phyloP scores from a whole-genome alignment of 163 green algal species.

The Smithsoniella earleae region DNA sequence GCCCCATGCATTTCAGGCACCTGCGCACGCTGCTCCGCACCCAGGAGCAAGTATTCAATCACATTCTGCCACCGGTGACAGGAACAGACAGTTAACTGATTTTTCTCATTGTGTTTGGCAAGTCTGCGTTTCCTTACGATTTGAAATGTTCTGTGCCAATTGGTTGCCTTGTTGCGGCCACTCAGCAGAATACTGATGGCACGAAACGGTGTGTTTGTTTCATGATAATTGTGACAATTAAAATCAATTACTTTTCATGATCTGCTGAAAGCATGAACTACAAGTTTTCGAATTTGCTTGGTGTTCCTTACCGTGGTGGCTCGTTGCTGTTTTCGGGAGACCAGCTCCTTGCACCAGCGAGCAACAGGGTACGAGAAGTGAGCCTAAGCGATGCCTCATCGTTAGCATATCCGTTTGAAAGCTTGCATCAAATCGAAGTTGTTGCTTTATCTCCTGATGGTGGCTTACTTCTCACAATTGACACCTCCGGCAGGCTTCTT shows the following conservation, averaged over 20 bases:
- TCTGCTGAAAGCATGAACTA: conserved; percentile 94
- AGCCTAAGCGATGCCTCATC: conserved; percentile 20
- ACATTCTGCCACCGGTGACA: too few species aligned
- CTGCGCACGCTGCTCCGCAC: too few species aligned
- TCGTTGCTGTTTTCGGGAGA: conserved; percentile 73
- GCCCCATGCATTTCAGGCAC: too few species aligned
- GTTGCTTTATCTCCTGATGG: conserved; percentile 74
- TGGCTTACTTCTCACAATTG: conserved; percentile 72
- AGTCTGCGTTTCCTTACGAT: too few species aligned
- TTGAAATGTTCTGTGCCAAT: too few species aligned
- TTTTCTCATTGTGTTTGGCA: too few species aligned
- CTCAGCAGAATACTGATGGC: too few species aligned
- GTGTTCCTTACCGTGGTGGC: conserved; percentile 86
- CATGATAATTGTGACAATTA: conserved; percentile 25
- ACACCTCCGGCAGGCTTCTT: conserved; percentile 67
- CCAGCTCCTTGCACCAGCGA: conserved; percentile 74
- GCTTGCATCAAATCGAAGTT: conserved; percentile 47
- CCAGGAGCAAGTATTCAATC: too few species aligned
- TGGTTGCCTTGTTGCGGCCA: too few species aligned
- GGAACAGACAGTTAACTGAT: too few species aligned
- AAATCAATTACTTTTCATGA: conserved; percentile 30
- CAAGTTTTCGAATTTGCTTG: conserved; percentile 79
- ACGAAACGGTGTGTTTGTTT: too few species aligned
- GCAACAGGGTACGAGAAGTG: conserved; percentile 78
- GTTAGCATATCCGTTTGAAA: conserved; percentile 13